Evolutionary conservation across 75 land plant genomes (phyloP).

Genomic region (Isoetes taiwanensis): DNA sequence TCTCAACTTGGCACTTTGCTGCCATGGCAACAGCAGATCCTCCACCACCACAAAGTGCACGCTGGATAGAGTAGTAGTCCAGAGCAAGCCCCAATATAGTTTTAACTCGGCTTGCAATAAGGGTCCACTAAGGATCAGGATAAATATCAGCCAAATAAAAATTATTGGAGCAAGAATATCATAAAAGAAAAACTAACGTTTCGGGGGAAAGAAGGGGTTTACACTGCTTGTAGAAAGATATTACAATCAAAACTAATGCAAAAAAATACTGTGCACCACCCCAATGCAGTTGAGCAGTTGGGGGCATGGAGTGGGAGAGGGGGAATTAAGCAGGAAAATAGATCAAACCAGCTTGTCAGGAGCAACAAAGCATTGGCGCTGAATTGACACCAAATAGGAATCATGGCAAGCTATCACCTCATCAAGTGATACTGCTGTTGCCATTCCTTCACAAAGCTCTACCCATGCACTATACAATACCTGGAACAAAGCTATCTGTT

Average conservation of each 20-base stretch:
- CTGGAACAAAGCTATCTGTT: constrained; percentile 22
- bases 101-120: constrained; percentile 85
- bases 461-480: constrained; percentile 89
- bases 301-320: neutral
- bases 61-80: constrained; percentile 70
- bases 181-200: neutral
- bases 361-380: constrained; percentile 83
- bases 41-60: constrained; percentile 43
- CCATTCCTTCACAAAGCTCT: constrained; percentile 87
- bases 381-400: constrained; percentile 73
- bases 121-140: constrained; percentile 48
- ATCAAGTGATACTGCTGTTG: constrained; percentile 71
- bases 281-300: too few relatives aligned
- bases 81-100: constrained; percentile 82
- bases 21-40: constrained; percentile 65
- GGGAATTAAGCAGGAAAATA: neutral
- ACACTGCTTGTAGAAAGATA: neutral
- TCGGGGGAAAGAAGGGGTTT: neutral
- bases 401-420: constrained; percentile 96
- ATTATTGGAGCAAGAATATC: neutral
- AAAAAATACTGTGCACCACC: neutral
- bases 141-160: neutral
- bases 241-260: neutral
- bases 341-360: constrained; percentile 75
- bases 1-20: constrained; percentile 70